Evolutionary conservation across 306 rosid species (phyloP), one percentile per base, ranked within the genome.

Genomic region (Parietaria judaica): DNA sequence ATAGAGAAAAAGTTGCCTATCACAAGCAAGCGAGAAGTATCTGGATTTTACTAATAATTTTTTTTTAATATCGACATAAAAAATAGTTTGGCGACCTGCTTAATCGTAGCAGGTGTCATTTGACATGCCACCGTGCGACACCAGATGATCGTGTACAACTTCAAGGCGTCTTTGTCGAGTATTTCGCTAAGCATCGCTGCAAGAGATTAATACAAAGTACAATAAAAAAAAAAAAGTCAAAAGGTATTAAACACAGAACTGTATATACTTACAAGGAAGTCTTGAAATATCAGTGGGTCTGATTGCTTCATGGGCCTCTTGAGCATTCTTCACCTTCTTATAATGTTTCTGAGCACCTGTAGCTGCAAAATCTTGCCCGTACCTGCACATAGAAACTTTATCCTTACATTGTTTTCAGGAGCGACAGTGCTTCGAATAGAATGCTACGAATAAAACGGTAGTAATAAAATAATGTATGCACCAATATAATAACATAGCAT

Each of bases 291-390:
- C 94, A 16, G 99, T 88, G 11, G 99, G 94, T 73, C 99, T 88
- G 70, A 92, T 92, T 45, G 96, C 99, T 81, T 92, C 99, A 74
- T 92, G 96, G 71, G 96, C 99, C 83, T 92, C 99, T 76, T 92
- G 97, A 64, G 99, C 96, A 82, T 88, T 92, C 86, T 92, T 92
- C 71, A 92, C 96, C 86, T 92, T 92, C 74, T 82, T 92, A 74
- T 74, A 86, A 77, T 80, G 84, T 75, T 88, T 92, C 52, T 79
- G 84, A 37, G 81, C 65, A 79, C 64, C 78, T 48, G 49, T 82
- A 55, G 94, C 52, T 55, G 65, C 94, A 81, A 82, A 88, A 63
- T 79, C 68, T 65, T 79, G 73, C 37, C 99, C 99, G 56, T 84
- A 92, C 84, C 99, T 92, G 79, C 82, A 84, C 61, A 63, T 36